Conservation (phyloP, 495 filamentous ascomycete species). For the Penicillium bialowiezense region DNA sequence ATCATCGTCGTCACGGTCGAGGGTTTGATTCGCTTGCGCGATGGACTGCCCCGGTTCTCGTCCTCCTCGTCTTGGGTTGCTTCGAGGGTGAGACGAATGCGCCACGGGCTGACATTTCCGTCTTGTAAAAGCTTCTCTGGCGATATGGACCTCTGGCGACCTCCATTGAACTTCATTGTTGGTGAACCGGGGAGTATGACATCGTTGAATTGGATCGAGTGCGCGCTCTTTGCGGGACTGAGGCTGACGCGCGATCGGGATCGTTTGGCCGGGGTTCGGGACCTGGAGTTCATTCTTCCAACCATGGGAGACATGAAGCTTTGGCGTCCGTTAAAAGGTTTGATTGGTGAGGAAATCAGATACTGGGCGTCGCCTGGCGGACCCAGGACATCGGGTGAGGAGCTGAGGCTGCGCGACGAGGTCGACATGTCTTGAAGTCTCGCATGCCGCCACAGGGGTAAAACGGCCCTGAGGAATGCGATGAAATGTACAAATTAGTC, state of each 20-base stretch:
- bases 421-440: slow-evolving; percentile 26
- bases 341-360: slow-evolving; percentile 44
- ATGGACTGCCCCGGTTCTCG: slow-evolving; percentile 25
- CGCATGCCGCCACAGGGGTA: slow-evolving; percentile 26
- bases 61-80: slow-evolving; percentile 50
- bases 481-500: background rate
- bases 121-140: slow-evolving; percentile 36
- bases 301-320: slow-evolving; percentile 41
- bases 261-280: slow-evolving; percentile 6
- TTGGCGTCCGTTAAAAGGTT: slow-evolving; percentile 41
- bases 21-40: slow-evolving; percentile 36
- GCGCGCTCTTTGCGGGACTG: slow-evolving; percentile 38
- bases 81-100: slow-evolving; percentile 56
- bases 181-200: slow-evolving; percentile 43
- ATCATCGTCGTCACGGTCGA: slow-evolving; percentile 50
- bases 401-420: slow-evolving; percentile 39
- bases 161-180: slow-evolving; percentile 30
- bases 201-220: slow-evolving; percentile 46
- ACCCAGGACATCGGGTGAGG: slow-evolving; percentile 47
- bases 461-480: slow-evolving; percentile 24
- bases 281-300: slow-evolving; percentile 10
- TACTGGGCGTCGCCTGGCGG: slow-evolving; percentile 46
- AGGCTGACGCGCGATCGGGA: slow-evolving; percentile 34
- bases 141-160: slow-evolving; percentile 32
- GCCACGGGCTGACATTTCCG: slow-evolving; percentile 52